phyloP scores from a whole-genome alignment of 139 green algal species.

The Tetradesmus obliquus region DNA sequence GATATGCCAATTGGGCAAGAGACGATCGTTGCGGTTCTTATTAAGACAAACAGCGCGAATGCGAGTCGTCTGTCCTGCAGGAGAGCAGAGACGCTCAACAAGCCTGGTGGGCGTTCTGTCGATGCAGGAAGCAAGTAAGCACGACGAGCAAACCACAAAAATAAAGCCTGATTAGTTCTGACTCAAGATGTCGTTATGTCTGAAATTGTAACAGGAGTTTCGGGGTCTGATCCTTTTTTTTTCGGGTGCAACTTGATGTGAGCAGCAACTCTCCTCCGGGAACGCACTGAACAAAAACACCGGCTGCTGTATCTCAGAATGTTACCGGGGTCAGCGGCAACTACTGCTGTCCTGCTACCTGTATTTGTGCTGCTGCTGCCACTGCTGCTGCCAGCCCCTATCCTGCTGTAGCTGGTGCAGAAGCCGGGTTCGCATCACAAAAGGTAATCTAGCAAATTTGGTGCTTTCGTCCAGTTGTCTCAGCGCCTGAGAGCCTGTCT shows the following conservation, averaged over 20 bases:
- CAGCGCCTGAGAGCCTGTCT: background rate
- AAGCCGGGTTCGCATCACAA: no score
- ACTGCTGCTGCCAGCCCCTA: background rate
- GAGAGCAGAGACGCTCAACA: background rate
- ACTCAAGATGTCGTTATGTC: no score
- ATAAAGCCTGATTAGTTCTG: no score
- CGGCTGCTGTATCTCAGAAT: no score
- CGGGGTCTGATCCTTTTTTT: background rate
- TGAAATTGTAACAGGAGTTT: background rate
- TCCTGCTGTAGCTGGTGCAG: no score
- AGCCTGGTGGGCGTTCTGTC: background rate
- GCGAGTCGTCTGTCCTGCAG: background rate
- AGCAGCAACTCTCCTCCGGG: no score
- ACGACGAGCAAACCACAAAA: no score
- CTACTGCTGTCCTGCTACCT: background rate
- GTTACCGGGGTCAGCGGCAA: background rate
- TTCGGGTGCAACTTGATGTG: no score
- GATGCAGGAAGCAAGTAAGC: background rate
- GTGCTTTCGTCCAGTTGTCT: no score
- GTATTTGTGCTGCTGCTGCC: background rate
- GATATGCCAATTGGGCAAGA: no score
- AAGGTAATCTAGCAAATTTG: no score
- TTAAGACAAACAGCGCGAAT: background rate
- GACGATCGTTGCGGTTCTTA: background rate
- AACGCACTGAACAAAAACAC: no score